A percentile compares a stretch with the other conserved stretches of the same genome.
phyloP scores from a whole-genome alignment of 345 rosid species.

The Populus simonii region DNA sequence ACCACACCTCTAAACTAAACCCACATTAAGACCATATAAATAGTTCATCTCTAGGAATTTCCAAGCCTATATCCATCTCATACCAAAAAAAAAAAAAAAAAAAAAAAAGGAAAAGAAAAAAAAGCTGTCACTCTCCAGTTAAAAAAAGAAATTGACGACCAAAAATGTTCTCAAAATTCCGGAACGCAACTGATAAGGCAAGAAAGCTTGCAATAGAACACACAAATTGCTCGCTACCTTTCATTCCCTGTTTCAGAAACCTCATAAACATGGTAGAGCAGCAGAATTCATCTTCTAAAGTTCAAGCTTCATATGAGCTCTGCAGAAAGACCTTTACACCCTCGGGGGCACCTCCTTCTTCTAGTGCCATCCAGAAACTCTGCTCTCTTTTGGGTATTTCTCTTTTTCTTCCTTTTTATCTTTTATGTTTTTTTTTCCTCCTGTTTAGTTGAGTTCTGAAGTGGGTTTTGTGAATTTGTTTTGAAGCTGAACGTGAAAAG shows the following conservation, averaged over 20 bases:
- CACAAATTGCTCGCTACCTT: not conserved
- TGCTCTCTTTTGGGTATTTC: slow-evolving; percentile 71
- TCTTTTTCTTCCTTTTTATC: not conserved
- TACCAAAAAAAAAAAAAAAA: no score
- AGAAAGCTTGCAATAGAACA: slow-evolving; percentile 21
- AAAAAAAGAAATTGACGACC: not conserved
- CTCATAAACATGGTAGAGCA: slow-evolving; percentile 44
- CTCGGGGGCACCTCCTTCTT: slow-evolving; percentile 41
- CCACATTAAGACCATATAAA: no score
- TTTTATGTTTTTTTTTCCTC: slow-evolving; percentile 4
- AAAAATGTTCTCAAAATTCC: slow-evolving; percentile 47
- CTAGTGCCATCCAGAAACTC: slow-evolving; percentile 44
- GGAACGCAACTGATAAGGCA: slow-evolving; percentile 48
- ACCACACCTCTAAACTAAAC: no score
- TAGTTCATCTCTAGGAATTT: no score
- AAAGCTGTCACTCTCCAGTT: no score
- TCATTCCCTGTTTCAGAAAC: slow-evolving; percentile 21
- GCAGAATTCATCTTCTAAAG: slow-evolving; percentile 37
- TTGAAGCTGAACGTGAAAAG: slow-evolving; percentile 11
- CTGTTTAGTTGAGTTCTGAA: slow-evolving; percentile 17
- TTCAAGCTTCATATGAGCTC: slow-evolving; percentile 65
- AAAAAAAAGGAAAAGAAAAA: no score
- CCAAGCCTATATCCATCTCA: no score
- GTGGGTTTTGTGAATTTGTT: slow-evolving; percentile 1
- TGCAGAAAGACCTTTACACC: slow-evolving; percentile 59